Conservation (phyloP, 1,139 yeast genomes). For the Debaryomyces coudertii region DNA sequence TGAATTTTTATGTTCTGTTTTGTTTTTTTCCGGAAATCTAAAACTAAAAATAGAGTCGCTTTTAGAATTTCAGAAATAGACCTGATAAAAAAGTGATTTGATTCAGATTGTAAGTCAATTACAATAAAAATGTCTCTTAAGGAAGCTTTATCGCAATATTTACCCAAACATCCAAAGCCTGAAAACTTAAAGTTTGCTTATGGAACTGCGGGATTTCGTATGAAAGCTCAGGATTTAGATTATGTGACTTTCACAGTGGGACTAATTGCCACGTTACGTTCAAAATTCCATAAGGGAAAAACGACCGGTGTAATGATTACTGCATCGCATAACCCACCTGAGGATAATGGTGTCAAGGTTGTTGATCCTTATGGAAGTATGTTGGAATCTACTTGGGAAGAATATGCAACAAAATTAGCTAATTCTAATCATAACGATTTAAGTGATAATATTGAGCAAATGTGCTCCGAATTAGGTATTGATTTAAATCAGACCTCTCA, state of each 20-base stretch:
- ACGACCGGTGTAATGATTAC: conserved; percentile 93
- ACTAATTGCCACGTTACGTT: conserved; percentile 77
- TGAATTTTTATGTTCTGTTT: background rate
- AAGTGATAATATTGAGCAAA: conserved; percentile 25
- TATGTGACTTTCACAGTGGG: conserved; percentile 88
- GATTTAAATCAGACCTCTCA: conserved; percentile 40
- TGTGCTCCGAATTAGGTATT: conserved; percentile 40
- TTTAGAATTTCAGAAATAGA: background rate
- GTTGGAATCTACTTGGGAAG: conserved; percentile 87
- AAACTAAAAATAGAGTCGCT: conserved; percentile 6
- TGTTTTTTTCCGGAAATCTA: conserved; percentile 6
- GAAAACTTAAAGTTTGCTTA: conserved; percentile 56
- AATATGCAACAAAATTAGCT: conserved; percentile 77
- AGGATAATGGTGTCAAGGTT: conserved; percentile 93
- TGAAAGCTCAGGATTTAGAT: conserved; percentile 69
- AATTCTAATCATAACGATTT: conserved; percentile 56
- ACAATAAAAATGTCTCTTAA: conserved; percentile 17
- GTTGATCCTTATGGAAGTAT: conserved; percentile 94
- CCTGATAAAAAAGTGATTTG: conserved; percentile 8
- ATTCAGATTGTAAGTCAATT: conserved; percentile 13
- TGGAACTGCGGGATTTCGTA: conserved; percentile 98
- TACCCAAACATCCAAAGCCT: conserved; percentile 47
- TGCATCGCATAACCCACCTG: conserved; percentile 95
- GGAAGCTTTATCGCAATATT: conserved; percentile 13
- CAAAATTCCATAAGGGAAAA: conserved; percentile 67